Evolutionary conservation across 2,329 filamentous ascomycete genomes (phyloP), one percentile per base, ranked within the genome.

Genomic region (Sporothrix humicola): DNA sequence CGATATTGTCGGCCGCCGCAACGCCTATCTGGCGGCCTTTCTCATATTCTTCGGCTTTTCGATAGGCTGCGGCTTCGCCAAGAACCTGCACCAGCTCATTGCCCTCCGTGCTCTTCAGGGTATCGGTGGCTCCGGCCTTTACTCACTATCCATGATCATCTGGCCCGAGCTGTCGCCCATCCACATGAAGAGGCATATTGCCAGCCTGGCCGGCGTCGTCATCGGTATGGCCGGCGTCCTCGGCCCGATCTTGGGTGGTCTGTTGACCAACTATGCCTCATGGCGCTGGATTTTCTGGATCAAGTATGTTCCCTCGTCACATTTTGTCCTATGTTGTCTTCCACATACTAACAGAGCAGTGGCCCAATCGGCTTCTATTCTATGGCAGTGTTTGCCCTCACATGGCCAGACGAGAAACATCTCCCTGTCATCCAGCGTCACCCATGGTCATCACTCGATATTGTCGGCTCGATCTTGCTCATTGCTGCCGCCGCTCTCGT

Each of bases 281-380:
- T 89, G 87, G 87, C 80, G 85, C 74, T 88, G 86, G 84, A 82
- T 89, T 1, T 90, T 89, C 78, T 89, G 86, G 85, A 86, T 90
- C 77, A 90, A 89, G 86, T 87, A 77, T 68, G 84, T 80, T 31
- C 7, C 7, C 17, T 3, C 9, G 6, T n/a, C 17, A 9, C 9
- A 17, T 37, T 42, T 69, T 3, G 4, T 15, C 6, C 6, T 6
- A 2, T 59, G 4, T 52, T 8, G 56, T 52, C 12, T 1, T 23
- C 17, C 69, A 42, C 44, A 2, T 48, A 6, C 59, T 31, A n/a
- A 2, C 23, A 56, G 1, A 26, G 5, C 58, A 88, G 87, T 77
- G 86, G 84, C 1, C 87, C 88, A 0, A 80, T 89, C 13, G 86
- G 87, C 0, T 77, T 79, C 54, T 75, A 84, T 0, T 85, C 88